phyloP scores from a whole-genome alignment of 2,329 filamentous ascomycete genomes.

The Dactylellina leptospora region DNA sequence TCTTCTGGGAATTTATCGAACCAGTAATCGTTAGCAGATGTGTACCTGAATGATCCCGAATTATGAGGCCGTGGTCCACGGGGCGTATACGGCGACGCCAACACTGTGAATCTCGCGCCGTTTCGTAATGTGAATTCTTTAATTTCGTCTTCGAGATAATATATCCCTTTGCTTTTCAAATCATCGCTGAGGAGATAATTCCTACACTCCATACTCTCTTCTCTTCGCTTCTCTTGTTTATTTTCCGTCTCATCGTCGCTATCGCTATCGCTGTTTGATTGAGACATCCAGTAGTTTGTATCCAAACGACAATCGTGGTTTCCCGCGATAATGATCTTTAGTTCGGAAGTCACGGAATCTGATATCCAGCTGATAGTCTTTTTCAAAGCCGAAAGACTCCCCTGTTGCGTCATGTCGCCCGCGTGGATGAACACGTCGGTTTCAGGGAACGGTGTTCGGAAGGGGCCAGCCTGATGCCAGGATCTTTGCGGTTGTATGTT shows the following conservation, averaged over 20 bases:
- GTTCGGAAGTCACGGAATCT: constrained; percentile 72
- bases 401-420: constrained; percentile 78
- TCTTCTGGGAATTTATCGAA: constrained; percentile 5
- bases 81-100: constrained; percentile 40
- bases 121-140: constrained; percentile 65
- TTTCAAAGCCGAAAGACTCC: constrained; percentile 67
- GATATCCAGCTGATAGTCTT: constrained; percentile 74
- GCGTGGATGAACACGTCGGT: constrained; percentile 80
- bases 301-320: constrained; percentile 81
- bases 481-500: constrained; percentile 61
- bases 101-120: constrained; percentile 70
- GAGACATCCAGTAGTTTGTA: constrained; percentile 67
- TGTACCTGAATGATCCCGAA: constrained; percentile 36
- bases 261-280: constrained; percentile 58
- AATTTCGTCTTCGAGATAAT: constrained; percentile 71
- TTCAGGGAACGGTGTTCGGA: constrained; percentile 65
- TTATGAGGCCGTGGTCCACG: constrained; percentile 26
- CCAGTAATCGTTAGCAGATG: neutral
- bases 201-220: constrained; percentile 63
- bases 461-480: neutral
- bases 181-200: constrained; percentile 62
- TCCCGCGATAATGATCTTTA: constrained; percentile 65
- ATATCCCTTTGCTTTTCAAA: constrained; percentile 64
- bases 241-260: constrained; percentile 63
- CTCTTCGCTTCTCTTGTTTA: no score